Percentiles rank a stretch among this genome's conserved stretches.
These are phyloP conservation scores for Crataegus laevigata DNA, from an alignment of 306 rosid genomes.

Conservation along the genomic window DNA sequence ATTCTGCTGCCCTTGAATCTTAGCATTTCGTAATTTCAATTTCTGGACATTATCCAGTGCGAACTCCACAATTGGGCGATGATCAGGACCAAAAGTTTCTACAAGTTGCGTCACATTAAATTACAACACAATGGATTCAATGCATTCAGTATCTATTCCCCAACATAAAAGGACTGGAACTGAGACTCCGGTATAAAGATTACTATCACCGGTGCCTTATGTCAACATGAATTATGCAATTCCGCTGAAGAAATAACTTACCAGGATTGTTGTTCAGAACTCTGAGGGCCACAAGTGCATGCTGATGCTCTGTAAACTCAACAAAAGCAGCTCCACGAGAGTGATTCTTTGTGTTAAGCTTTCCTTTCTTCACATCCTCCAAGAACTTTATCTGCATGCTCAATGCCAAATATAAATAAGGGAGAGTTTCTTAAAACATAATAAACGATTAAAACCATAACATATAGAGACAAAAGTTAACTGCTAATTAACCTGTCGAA, in stretches of 20 bases:
- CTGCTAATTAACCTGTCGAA: conserved; percentile 59
- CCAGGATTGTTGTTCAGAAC: conserved; percentile 97
- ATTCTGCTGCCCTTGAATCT: conserved; percentile 45
- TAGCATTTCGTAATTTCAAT: conserved; percentile 53
- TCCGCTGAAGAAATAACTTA: conserved; percentile 24
- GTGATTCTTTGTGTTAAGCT: conserved; percentile 40
- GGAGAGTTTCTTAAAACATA: not conserved
- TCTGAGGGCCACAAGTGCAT: conserved; percentile 91
- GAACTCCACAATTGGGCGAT: conserved; percentile 94
- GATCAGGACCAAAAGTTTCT: conserved; percentile 84
- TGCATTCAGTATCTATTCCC: not conserved
- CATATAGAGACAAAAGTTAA: conserved; percentile 10
- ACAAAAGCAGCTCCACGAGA: conserved; percentile 92
- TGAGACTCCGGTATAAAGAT: not conserved
- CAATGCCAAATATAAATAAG: not conserved
- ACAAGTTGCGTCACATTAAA: conserved; percentile 6
- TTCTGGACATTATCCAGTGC: conserved; percentile 82
- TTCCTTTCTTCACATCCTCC: conserved; percentile 76
- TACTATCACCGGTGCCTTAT: not conserved
- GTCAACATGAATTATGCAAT: not conserved
- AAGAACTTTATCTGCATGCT: conserved; percentile 64
- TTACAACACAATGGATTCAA: not conserved
- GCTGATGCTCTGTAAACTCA: conserved; percentile 93
- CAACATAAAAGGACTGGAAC: not conserved
- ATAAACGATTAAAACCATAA: not conserved